Evolutionary conservation across 2,329 filamentous ascomycete species (phyloP).

Genomic region (Aspergillus puulaauensis): DNA sequence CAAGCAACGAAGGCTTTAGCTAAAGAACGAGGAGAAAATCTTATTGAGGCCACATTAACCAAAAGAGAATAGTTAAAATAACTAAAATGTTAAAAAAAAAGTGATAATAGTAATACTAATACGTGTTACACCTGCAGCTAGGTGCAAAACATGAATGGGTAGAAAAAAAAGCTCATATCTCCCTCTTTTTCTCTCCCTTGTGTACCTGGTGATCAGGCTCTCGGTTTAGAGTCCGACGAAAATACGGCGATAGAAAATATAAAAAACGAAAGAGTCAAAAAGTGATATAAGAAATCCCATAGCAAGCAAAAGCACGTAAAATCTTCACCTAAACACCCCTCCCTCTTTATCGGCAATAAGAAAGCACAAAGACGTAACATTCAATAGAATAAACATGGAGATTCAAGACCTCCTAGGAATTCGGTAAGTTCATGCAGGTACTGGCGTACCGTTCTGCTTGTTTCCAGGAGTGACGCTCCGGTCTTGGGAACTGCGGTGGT

Average conservation of each 20-base stretch:
- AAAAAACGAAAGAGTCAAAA: slow-evolving; percentile 12
- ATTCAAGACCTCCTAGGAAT: background rate
- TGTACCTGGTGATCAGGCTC: background rate
- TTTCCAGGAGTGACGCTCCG: slow-evolving; percentile 35
- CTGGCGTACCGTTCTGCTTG: slow-evolving; percentile 32
- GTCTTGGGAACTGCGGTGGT: slow-evolving; percentile 32
- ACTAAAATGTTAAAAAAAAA: background rate
- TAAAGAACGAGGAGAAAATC: background rate
- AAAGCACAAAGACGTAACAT: background rate
- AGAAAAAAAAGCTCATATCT: background rate
- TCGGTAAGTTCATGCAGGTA: slow-evolving; percentile 20
- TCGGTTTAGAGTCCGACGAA: background rate
- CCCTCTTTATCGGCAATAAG: slow-evolving; percentile 1
- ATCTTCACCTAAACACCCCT: slow-evolving; percentile 9
- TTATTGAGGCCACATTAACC: background rate
- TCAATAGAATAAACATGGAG: background rate
- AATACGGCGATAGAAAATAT: background rate
- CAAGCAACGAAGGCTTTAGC: background rate
- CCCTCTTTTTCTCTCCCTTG: background rate
- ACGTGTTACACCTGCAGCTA: background rate
- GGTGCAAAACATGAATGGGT: background rate
- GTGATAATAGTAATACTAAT: background rate
- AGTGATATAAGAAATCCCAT: slow-evolving; percentile 3
- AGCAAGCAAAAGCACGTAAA: background rate
- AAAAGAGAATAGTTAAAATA: background rate